Conservation (phyloP, 345 rosid genomes). For the Leavenworthia alabamica region DNA sequence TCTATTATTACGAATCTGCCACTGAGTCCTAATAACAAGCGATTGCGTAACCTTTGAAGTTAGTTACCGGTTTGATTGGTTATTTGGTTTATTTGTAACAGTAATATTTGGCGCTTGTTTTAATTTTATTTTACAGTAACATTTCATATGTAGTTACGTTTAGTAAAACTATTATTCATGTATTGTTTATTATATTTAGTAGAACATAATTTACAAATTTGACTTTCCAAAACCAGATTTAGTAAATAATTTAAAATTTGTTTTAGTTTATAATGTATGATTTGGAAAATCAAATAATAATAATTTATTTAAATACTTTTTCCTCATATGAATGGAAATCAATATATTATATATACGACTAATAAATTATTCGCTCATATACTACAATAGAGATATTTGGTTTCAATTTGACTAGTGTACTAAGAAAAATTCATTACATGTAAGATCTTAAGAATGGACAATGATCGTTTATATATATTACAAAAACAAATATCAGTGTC, state of each 20-base stretch:
- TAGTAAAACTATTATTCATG: no score
- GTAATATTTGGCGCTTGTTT: conserved; percentile 23
- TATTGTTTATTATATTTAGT: no score
- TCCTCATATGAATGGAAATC: no score
- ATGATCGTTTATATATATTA: neutral
- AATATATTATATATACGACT: neutral
- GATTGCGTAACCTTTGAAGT: conserved; percentile 11
- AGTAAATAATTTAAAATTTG: no score
- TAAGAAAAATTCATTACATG: neutral
- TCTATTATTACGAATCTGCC: conserved; percentile 26
- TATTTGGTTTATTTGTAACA: conserved; percentile 24
- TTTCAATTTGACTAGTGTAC: neutral
- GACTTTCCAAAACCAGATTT: no score
- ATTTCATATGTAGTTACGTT: no score
- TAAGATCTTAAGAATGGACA: neutral
- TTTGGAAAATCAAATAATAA: no score
- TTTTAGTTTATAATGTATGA: no score
- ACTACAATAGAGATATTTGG: neutral
- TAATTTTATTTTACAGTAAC: conserved; percentile 4
- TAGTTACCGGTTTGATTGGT: neutral
- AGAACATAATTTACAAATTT: no score
- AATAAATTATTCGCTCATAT: neutral
- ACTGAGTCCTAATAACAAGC: conserved; percentile 1
- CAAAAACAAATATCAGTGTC: neutral
- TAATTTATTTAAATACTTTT: no score